Conservation (phyloP, 345 rosid species). For the Hibiscus mutabilis region DNA sequence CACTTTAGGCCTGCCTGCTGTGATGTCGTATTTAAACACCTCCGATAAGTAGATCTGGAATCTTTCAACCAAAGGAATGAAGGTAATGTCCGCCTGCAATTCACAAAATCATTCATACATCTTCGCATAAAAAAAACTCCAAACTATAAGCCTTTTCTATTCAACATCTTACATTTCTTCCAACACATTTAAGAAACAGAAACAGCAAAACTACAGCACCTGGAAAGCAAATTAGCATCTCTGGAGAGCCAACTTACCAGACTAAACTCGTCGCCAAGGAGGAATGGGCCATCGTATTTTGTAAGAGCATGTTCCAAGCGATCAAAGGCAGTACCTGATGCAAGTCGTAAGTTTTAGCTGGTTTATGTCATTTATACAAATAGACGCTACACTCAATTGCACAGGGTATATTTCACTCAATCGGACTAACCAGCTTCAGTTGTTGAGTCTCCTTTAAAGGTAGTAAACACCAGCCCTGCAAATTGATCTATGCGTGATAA, state of each 20-base stretch:
- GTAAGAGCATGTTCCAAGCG: conserved; percentile 57
- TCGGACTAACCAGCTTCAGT: conserved; percentile 47
- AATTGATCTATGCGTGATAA: conserved; percentile 50
- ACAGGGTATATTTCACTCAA: neutral
- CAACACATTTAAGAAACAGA: neutral
- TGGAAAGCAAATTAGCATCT: neutral
- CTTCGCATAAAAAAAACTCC: neutral
- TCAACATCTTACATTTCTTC: too few relatives aligned
- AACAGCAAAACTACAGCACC: neutral
- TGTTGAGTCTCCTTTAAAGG: conserved; percentile 56
- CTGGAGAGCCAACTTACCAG: conserved; percentile 36
- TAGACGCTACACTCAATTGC: neutral
- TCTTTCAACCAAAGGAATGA: conserved; percentile 63
- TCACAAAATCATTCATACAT: neutral
- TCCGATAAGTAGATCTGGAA: conserved; percentile 45
- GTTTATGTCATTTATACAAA: neutral
- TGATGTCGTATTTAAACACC: conserved; percentile 44
- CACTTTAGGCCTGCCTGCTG: conserved; percentile 67
- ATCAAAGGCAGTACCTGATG: conserved; percentile 63
- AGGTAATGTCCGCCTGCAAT: conserved; percentile 71
- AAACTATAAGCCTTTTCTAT: too few relatives aligned
- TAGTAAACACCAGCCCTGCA: conserved; percentile 22
- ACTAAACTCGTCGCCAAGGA: conserved; percentile 78
- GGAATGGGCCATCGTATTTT: conserved; percentile 75
- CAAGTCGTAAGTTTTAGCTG: conserved; percentile 9